These are phyloP conservation scores for Solanum hybrid DNA, from an alignment of 305 asterid genomes.

Conservation along the genomic window DNA sequence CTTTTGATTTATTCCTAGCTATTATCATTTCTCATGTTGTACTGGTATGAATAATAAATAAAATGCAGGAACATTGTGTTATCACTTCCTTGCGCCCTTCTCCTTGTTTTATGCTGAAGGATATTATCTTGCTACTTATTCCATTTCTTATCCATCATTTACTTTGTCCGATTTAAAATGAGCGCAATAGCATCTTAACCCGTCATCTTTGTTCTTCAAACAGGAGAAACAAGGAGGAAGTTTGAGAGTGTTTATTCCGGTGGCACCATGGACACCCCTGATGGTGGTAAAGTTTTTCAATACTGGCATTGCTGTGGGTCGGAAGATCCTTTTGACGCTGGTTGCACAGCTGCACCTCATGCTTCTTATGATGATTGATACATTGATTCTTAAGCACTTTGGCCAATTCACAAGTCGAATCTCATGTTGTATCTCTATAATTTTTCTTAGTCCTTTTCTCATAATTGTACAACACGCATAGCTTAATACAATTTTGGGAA, in stretches of 20 bases:
- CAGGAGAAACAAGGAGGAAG: conserved; percentile 94
- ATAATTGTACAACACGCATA: not conserved
- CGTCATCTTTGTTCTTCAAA: not conserved
- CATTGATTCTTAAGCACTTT: not conserved
- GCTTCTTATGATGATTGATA: conserved; percentile 72
- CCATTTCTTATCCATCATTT: not conserved
- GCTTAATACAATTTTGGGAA: not conserved
- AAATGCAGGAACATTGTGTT: not conserved
- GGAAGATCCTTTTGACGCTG: conserved; percentile 75
- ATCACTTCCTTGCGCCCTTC: not conserved
- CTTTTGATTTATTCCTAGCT: not conserved
- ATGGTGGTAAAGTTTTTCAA: conserved; percentile 59
- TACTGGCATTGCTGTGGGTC: conserved; percentile 99
- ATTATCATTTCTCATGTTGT: not conserved
- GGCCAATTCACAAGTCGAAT: not conserved
- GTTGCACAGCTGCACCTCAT: conserved; percentile 92
- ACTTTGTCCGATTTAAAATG: not conserved
- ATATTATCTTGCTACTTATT: not conserved
- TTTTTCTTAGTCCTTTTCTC: not conserved
- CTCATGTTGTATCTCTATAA: not conserved
- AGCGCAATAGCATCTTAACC: not conserved
- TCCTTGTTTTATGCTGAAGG: not conserved
- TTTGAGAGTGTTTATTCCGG: conserved; percentile 84
- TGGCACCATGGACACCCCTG: conserved; percentile 82
- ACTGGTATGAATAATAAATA: not conserved